Evolutionary conservation across 2,329 filamentous ascomycete genomes (phyloP), one percentile per base, ranked within the genome.

Genomic region (Fusarium sp.): DNA sequence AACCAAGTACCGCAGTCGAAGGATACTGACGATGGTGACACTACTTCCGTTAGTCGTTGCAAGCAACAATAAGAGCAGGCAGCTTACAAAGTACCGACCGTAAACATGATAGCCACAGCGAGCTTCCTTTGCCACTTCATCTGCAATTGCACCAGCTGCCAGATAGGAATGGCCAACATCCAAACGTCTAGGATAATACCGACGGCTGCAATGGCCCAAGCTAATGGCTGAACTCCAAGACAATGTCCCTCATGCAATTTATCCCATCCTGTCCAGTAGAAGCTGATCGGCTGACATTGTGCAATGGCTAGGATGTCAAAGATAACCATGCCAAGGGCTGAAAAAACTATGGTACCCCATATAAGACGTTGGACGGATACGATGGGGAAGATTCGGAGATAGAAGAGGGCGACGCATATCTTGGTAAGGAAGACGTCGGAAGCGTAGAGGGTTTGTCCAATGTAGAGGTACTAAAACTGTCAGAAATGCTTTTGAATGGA

Each of bases 341-440:
- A 45, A 7, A 66, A 11, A 1, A 9, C 22, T 3, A 73, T 47
- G 2, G 71, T 73, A 3, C 36, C 70, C 70, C 70, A 70, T 5
- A 73, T 42, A 0, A 68, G 12, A 6, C 33, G 54, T 9, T 39
- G 66, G 26, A 73, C 59, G 8, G 18, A n/a, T 15, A 8, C 31
- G 13, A 42, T 47, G 1, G 61, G 70, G 11, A 73, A 73, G 24
- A 73, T 70, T 6, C 71, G 70, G 8, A 73, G 70, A 18, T 62
- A 73, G 15, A 73, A 70, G 15, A 73, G 61, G 1, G 63, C 33
- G 15, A 73, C n/a, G 6, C 57, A 59, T 1, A 73, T 52, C 9
- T 72, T 72, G 22, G 61, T 56, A 1, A 39, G 24, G 2, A 69
- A 67, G 1, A 67, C 42, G 0, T 70, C 62, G 4, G 67, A 47